These are phyloP conservation scores for Yamadazyma scolyti DNA, from an alignment of 805 yeast genomes.

Conservation along the genomic window DNA sequence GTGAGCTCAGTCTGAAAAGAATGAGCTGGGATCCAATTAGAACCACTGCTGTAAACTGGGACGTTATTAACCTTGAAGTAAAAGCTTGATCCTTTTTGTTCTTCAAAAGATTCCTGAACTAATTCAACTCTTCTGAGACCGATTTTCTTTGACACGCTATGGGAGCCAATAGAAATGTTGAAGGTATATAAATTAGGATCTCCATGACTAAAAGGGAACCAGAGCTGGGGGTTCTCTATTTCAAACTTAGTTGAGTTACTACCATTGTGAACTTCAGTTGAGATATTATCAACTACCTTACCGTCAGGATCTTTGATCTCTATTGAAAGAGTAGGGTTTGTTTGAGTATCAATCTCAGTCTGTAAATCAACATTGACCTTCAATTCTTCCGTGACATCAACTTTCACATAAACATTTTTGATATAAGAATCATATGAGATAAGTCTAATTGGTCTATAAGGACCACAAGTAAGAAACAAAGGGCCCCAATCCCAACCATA, in stretches of 20 bases:
- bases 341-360: slow-evolving; percentile 5
- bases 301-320: slow-evolving; percentile 12
- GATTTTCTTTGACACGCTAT: slow-evolving; percentile 17
- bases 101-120: slow-evolving; percentile 24
- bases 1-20: slow-evolving; percentile 31
- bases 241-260: slow-evolving; percentile 7
- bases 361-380: slow-evolving; percentile 11
- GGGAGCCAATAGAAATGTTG: slow-evolving; percentile 9
- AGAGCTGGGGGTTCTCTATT: slow-evolving; percentile 27
- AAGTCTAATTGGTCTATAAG: slow-evolving; percentile 34
- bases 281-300: slow-evolving; percentile 1
- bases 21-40: slow-evolving; percentile 51
- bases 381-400: slow-evolving; percentile 10
- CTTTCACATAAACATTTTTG: slow-evolving; percentile 15
- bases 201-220: slow-evolving; percentile 43
- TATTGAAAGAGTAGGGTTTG: slow-evolving; percentile 2
- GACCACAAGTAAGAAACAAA: slow-evolving; percentile 41
- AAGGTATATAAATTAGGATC: slow-evolving; percentile 28
- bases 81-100: slow-evolving; percentile 36
- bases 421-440: slow-evolving; percentile 15
- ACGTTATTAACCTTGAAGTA: slow-evolving; percentile 39
- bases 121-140: slow-evolving; percentile 42
- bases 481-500: slow-evolving; percentile 64
- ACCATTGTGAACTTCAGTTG: slow-evolving; percentile 2
- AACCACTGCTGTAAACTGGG: slow-evolving; percentile 37